Conservation (phyloP, 306 rosid species). For the Geum urbanum region DNA sequence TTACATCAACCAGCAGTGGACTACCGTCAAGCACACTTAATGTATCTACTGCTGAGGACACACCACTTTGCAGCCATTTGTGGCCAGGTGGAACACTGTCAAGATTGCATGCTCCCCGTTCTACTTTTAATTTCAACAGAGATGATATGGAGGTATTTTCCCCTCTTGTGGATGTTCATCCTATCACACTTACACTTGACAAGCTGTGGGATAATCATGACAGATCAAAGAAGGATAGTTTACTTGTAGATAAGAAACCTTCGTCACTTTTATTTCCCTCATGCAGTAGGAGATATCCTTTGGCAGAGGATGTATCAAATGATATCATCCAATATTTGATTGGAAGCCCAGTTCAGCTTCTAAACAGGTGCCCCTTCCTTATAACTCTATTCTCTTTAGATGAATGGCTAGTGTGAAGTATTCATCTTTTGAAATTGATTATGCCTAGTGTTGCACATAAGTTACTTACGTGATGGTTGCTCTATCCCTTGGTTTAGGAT, state of each 20-base stretch:
- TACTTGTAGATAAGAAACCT: constrained; percentile 68
- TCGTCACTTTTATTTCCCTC: constrained; percentile 62
- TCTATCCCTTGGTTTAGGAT: constrained; percentile 46
- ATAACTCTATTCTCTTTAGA: constrained; percentile 18
- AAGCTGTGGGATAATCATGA: constrained; percentile 77
- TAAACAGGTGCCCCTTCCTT: constrained; percentile 58
- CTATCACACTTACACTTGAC: constrained; percentile 71
- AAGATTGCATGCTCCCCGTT: constrained; percentile 77
- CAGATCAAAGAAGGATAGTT: constrained; percentile 67
- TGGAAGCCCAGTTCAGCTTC: constrained; percentile 68
- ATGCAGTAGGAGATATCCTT: constrained; percentile 60
- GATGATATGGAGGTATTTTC: constrained; percentile 99
- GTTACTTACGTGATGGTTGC: constrained; percentile 3
- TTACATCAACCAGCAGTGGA: constrained; percentile 45
- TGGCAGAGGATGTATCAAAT: constrained; percentile 51
- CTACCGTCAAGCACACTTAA: constrained; percentile 46
- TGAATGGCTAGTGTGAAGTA: constrained; percentile 23
- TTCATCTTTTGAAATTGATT: constrained; percentile 21
- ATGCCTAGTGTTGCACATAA: background rate
- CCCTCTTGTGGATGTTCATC: constrained; percentile 97
- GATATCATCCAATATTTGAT: constrained; percentile 80
- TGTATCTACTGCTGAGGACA: constrained; percentile 58
- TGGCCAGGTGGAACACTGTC: constrained; percentile 74
- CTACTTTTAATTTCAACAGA: constrained; percentile 64
- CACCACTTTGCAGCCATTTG: constrained; percentile 69